A percentile compares a stretch with the other conserved stretches of the same genome.
Conservation (phyloP, 148 eudicot genomes). For the Fallopia convolvulus region DNA sequence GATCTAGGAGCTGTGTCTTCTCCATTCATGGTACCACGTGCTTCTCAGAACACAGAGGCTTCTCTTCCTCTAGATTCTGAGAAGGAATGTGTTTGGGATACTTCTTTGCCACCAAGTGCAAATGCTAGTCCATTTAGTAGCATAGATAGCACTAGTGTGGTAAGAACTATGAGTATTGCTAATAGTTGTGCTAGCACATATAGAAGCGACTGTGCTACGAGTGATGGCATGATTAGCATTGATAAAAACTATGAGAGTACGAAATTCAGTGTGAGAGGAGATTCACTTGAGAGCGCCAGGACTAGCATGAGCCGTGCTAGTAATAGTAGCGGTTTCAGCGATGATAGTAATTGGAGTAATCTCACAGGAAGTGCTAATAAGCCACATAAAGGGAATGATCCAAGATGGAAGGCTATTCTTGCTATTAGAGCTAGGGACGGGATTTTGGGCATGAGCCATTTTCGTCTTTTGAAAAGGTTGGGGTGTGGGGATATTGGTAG, state of each 20-base stretch:
- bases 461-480: slow-evolving; percentile 18
- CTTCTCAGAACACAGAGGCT: slow-evolving; percentile 15
- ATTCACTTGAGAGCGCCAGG: slow-evolving; percentile 17
- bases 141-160: slow-evolving; percentile 15
- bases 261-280: slow-evolving; percentile 15
- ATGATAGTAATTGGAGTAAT: slow-evolving; percentile 15
- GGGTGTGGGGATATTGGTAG: slow-evolving; percentile 34
- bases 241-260: slow-evolving; percentile 12
- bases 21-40: slow-evolving; percentile 7
- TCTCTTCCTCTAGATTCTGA: slow-evolving; percentile 11
- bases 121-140: slow-evolving; percentile 18
- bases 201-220: slow-evolving; percentile 14
- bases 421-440: slow-evolving; percentile 16
- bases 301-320: slow-evolving; percentile 18
- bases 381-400: slow-evolving; percentile 22
- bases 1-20: slow-evolving; percentile 11
- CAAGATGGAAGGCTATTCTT: slow-evolving; percentile 22
- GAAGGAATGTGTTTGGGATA: slow-evolving; percentile 19
- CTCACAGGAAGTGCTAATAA: slow-evolving; percentile 19
- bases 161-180: slow-evolving; percentile 16
- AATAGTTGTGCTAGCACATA: slow-evolving; percentile 17
- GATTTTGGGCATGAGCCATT: slow-evolving; percentile 21
- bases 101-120: slow-evolving; percentile 18
- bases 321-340: slow-evolving; percentile 12
- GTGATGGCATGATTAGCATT: slow-evolving; percentile 18